Base-by-base conservation (phyloP, 1,284 basidiomycete species). In the Moesziomyces globuligerus region DNA sequence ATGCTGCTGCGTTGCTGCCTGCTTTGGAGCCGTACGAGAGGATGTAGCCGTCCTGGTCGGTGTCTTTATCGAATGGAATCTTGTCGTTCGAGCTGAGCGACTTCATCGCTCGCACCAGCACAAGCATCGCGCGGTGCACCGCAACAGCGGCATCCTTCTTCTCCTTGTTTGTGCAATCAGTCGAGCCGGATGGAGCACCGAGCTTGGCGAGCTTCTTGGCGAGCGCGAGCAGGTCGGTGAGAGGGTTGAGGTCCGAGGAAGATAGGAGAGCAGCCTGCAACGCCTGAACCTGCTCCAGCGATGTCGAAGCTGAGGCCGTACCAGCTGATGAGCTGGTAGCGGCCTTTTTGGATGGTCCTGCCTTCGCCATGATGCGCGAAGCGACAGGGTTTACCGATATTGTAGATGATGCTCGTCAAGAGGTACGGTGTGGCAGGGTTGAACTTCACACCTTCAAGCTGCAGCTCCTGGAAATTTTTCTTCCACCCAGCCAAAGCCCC, bases 181-280 rank as follows among this genome's bases (percentile, higher is more conserved):
- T n/a, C n/a, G 43, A 24, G 7, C n/a, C n/a, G n/a, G 42, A 8
- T 20, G 42, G 9, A 26, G 51, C 21, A n/a, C 24, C 32, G 21
- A 49, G 23, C 15, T 51, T 55, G 5, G 61, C 52, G 29, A 57
- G 62, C 40, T 47, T 51, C 39, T 48, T 64, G 18, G 65, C 49
- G 38, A 79, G 50, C 11, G 59, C 28, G 25, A 76, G 61, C 25
- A 79, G 68, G 40, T 79, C 72, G 11, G 67, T 56, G 29, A 79
- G 55, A 4, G 77, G 77, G 43, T 79, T 79, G 46, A 79, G 70
- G 46, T 79, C 76, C 10, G 76, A 62, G 1, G 72, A 76, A 2
- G 64, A 60, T 7, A 74, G 53, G 25, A 79, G 70, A 17, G 60
- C 52, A 17, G 43, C 37, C 32, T 78, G 74, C 6, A 78, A 45